Evolutionary conservation across 768 basidiomycete genomes (phyloP).

Genomic region (Pleurotus cornucopiae): DNA sequence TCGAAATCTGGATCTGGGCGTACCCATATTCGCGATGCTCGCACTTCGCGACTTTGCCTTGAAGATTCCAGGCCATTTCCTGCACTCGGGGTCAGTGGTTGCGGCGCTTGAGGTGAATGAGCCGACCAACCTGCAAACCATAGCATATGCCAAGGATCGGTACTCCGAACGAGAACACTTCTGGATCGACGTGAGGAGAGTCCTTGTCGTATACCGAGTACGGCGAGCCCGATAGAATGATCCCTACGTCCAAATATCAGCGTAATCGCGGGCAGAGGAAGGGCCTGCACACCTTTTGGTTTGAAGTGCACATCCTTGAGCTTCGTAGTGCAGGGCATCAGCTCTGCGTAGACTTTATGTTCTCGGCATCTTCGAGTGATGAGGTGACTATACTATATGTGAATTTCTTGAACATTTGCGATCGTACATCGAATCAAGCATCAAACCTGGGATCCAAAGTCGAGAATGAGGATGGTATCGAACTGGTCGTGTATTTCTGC

Average conservation of each 20-base stretch:
- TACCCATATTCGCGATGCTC: slow-evolving; percentile 95
- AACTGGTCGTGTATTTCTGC: slow-evolving; percentile 92
- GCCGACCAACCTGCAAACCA: slow-evolving; percentile 74
- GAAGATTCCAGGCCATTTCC: slow-evolving; percentile 91
- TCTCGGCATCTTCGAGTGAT: slow-evolving; percentile 98
- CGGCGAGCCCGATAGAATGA: slow-evolving; percentile 96
- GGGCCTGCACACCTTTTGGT: slow-evolving; percentile 69
- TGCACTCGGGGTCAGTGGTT: slow-evolving; percentile 24
- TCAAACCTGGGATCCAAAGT: slow-evolving; percentile 91
- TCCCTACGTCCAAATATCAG: slow-evolving; percentile 41
- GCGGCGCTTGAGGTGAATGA: too few species aligned
- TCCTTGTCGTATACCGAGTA: slow-evolving; percentile 95
- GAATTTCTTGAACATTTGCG: slow-evolving; percentile 7
- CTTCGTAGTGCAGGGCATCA: slow-evolving; percentile 94
- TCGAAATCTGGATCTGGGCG: slow-evolving; percentile 73
- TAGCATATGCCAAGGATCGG: slow-evolving; percentile 98
- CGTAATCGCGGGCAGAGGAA: not conserved
- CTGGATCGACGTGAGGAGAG: slow-evolving; percentile 92
- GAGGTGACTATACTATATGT: slow-evolving; percentile 85
- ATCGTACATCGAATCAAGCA: not conserved
- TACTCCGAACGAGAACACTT: slow-evolving; percentile 80
- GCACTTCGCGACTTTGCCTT: slow-evolving; percentile 80
- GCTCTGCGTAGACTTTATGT: slow-evolving; percentile 94
- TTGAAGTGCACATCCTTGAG: slow-evolving; percentile 86
- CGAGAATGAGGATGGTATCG: slow-evolving; percentile 92